phyloP scores from a whole-genome alignment of 805 yeast genomes.

The Monosporozyma aerobia region DNA sequence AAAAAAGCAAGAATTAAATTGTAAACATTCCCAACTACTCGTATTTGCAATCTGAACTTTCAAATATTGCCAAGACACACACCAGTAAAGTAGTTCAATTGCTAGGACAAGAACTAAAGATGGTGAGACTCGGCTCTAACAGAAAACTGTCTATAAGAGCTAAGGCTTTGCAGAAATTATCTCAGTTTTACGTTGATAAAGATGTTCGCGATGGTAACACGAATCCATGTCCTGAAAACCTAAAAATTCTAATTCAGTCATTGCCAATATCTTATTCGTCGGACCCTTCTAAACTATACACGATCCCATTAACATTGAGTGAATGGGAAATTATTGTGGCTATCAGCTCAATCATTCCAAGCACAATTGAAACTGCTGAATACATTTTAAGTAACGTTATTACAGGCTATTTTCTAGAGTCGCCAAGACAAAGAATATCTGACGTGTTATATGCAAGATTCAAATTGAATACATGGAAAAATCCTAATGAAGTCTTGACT shows the following conservation, averaged over 20 bases:
- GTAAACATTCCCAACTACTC: neutral
- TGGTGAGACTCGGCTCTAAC: neutral
- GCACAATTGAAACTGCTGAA: constrained; percentile 32
- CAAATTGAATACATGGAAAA: constrained; percentile 26
- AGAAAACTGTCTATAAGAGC: constrained; percentile 13
- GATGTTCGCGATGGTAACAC: neutral
- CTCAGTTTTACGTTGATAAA: constrained; percentile 6
- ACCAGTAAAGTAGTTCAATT: neutral
- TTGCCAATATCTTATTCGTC: constrained; percentile 24
- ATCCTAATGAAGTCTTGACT: constrained; percentile 36
- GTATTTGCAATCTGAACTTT: neutral
- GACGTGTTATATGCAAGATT: constrained; percentile 27
- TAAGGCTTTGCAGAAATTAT: constrained; percentile 18
- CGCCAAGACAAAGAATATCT: constrained; percentile 43
- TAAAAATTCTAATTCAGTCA: constrained; percentile 16
- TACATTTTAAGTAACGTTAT: constrained; percentile 35
- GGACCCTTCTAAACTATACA: constrained; percentile 18
- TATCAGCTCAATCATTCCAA: constrained; percentile 33
- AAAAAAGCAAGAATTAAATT: neutral
- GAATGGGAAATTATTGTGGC: constrained; percentile 50
- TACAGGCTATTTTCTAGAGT: constrained; percentile 39
- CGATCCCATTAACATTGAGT: constrained; percentile 39
- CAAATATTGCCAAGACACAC: neutral
- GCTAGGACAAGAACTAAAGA: neutral
- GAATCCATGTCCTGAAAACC: neutral